phyloP scores from a whole-genome alignment of 1,139 yeast species.

The Suzukiozyma palmioleophila region DNA sequence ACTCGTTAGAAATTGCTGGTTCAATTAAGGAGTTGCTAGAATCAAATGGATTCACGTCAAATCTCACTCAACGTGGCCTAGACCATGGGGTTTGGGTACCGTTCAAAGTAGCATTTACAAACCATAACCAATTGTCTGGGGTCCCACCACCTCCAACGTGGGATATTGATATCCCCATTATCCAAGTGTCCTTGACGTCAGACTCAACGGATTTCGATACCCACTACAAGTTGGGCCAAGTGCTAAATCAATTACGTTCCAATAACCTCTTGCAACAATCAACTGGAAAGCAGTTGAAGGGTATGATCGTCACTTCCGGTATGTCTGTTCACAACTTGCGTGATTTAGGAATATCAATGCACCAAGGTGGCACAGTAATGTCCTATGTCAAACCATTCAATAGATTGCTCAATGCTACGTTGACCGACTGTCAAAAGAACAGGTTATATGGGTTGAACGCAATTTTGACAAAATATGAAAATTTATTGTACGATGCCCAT shows the following conservation, averaged over 20 bases:
- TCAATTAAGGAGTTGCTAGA: slow-evolving; percentile 39
- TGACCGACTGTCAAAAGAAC: slow-evolving; percentile 13
- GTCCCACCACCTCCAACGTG: slow-evolving; percentile 26
- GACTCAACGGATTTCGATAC: slow-evolving; percentile 41
- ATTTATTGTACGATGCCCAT: slow-evolving; percentile 52
- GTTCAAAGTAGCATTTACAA: slow-evolving; percentile 63
- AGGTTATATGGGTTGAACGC: slow-evolving; percentile 11
- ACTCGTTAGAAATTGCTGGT: slow-evolving; percentile 38
- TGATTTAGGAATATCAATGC: slow-evolving; percentile 36
- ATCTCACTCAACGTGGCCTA: slow-evolving; percentile 52
- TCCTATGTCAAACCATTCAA: slow-evolving; percentile 54
- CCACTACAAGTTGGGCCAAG: slow-evolving; percentile 55
- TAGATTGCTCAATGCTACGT: slow-evolving; percentile 31
- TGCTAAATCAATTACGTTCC: slow-evolving; percentile 47
- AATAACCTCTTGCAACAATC: slow-evolving; percentile 32
- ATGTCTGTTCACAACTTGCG: slow-evolving; percentile 74
- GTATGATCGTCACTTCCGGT: slow-evolving; percentile 58
- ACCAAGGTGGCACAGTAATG: slow-evolving; percentile 20
- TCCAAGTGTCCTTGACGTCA: slow-evolving; percentile 62
- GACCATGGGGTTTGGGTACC: slow-evolving; percentile 89
- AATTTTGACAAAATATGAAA: slow-evolving; percentile 14
- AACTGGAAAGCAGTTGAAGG: slow-evolving; percentile 32
- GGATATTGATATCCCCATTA: slow-evolving; percentile 45
- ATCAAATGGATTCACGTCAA: slow-evolving; percentile 40
- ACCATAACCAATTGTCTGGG: slow-evolving; percentile 23